phyloP scores from a whole-genome alignment of 768 basidiomycete species.

The Cantharellus anzutake region DNA sequence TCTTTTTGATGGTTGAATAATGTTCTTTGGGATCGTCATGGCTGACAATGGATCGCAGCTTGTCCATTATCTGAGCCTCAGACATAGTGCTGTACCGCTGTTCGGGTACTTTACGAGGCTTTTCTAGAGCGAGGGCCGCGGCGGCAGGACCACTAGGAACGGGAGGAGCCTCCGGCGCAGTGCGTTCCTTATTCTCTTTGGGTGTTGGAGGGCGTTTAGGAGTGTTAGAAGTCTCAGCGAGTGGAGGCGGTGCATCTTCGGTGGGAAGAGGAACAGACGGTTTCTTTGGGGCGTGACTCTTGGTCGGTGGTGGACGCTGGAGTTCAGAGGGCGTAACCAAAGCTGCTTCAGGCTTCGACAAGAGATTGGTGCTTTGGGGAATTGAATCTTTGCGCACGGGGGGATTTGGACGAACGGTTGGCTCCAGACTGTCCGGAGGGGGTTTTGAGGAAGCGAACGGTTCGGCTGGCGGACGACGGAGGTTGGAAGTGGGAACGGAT shows the following conservation, averaged over 20 bases:
- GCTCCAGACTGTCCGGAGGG: not conserved
- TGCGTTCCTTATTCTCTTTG: not conserved
- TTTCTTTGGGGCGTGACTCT: not conserved
- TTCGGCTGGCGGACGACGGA: no score
- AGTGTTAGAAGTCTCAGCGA: not conserved
- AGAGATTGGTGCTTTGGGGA: not conserved
- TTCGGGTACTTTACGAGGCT: constrained; percentile 34
- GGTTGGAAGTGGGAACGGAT: no score
- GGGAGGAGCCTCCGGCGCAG: constrained; percentile 25
- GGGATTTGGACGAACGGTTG: not conserved
- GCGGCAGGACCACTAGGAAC: constrained; percentile 41
- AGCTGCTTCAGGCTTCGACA: no score
- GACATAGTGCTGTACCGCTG: constrained; percentile 92
- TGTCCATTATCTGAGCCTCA: constrained; percentile 97
- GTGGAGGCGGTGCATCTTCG: not conserved
- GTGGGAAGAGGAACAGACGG: constrained; percentile 24
- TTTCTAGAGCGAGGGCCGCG: constrained; percentile 26
- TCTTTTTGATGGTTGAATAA: constrained; percentile 96
- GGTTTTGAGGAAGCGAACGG: no score
- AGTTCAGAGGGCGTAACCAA: not conserved
- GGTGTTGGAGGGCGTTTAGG: not conserved
- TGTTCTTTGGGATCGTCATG: constrained; percentile 72
- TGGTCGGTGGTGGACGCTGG: not conserved
- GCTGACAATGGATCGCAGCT: constrained; percentile 73
- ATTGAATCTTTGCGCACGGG: not conserved